A percentile compares a stretch with the other conserved stretches of the same genome.
These are phyloP conservation scores for Agaricus blazei DNA, from an alignment of 768 basidiomycete genomes.

Conservation along the genomic window DNA sequence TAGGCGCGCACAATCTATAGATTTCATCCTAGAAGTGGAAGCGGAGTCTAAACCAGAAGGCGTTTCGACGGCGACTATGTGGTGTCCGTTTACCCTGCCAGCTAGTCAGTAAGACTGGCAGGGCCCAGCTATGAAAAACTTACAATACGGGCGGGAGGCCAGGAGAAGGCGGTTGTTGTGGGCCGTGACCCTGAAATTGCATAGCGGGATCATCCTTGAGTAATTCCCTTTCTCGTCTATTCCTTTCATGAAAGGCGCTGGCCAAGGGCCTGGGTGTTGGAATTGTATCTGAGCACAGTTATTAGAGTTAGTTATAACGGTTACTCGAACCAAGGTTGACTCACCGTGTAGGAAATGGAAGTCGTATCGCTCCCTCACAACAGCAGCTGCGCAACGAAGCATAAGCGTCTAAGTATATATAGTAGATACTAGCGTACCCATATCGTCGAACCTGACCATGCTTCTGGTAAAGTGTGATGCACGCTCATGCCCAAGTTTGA, in stretches of 20 bases:
- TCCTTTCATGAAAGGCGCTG: conserved; percentile 49
- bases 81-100: background rate
- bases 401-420: conserved; percentile 7
- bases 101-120: background rate
- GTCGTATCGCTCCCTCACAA: conserved; percentile 58
- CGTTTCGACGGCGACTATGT: background rate
- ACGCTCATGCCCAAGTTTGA: conserved; percentile 62
- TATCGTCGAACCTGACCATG: conserved; percentile 63
- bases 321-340: conserved; percentile 1
- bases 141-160: background rate
- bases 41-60: background rate
- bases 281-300: conserved; percentile 49
- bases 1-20: background rate
- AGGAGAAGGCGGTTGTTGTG: background rate
- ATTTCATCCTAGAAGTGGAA: background rate
- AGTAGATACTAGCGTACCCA: conserved; percentile 46
- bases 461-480: conserved; percentile 53
- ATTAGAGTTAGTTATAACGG: background rate
- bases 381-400: conserved; percentile 37
- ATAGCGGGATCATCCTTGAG: conserved; percentile 57
- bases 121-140: background rate
- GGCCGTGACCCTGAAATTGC: conserved; percentile 7
- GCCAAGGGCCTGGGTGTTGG: conserved; percentile 54
- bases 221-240: conserved; percentile 25
- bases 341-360: conserved; percentile 70